These are phyloP conservation scores for Agaricus sinodeliciosus DNA, from an alignment of 768 basidiomycete species.

Conservation along the genomic window DNA sequence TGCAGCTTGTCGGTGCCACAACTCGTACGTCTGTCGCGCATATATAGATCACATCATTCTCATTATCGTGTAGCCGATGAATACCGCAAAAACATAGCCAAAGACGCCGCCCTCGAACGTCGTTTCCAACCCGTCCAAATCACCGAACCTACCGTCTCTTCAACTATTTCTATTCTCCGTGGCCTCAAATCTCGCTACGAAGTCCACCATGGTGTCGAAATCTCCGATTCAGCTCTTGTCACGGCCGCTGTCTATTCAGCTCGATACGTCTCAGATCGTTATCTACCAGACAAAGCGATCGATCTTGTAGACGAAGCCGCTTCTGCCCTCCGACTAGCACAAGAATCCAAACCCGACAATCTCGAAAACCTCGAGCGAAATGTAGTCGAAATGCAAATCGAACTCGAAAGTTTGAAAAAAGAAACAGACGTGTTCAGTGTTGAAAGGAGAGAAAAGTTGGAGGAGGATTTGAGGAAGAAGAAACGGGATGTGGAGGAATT, in stretches of 20 bases:
- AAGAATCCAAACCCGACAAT: constrained; percentile 83
- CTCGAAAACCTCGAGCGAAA: constrained; percentile 79
- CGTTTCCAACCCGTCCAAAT: constrained; percentile 88
- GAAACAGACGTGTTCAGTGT: constrained; percentile 81
- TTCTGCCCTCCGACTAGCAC: constrained; percentile 78
- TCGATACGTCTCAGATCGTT: constrained; percentile 83
- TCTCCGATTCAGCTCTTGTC: constrained; percentile 82
- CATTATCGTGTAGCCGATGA: constrained; percentile 54
- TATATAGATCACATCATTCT: background rate
- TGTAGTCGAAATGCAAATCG: constrained; percentile 83
- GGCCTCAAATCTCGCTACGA: constrained; percentile 83
- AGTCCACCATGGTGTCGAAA: constrained; percentile 91
- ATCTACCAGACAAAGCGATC: constrained; percentile 86
- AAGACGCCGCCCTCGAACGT: constrained; percentile 86
- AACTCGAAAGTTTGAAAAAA: constrained; percentile 83
- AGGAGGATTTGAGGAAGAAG: constrained; percentile 53
- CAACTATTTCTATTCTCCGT: constrained; percentile 80
- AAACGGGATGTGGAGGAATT: constrained; percentile 56
- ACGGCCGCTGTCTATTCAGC: constrained; percentile 84
- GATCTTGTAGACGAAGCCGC: constrained; percentile 94
- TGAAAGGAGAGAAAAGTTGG: constrained; percentile 63
- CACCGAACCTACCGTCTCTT: constrained; percentile 82
- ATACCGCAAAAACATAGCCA: constrained; percentile 86
- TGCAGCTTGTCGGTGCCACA: constrained; percentile 87
- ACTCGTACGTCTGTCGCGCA: constrained; percentile 50